Percentiles rank a stretch among this genome's conserved stretches.
phyloP scores from a whole-genome alignment of 306 rosid species.

The Dryas drummondii region DNA sequence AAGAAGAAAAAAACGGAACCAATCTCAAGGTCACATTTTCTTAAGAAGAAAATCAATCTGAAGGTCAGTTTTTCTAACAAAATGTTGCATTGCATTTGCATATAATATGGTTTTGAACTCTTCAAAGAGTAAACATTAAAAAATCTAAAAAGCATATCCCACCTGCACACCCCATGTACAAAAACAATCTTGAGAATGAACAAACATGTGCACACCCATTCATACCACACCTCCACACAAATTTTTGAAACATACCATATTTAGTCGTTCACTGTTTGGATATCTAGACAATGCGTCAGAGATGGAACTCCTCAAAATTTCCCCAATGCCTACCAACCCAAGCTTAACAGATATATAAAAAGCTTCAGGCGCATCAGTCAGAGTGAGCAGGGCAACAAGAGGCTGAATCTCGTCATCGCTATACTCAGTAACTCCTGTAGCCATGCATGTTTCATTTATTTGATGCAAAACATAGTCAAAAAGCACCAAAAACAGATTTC shows the following conservation, averaged over 20 bases:
- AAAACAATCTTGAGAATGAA: background rate
- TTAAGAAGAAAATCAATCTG: background rate
- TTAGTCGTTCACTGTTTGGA: conserved; percentile 81
- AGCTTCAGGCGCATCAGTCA: conserved; percentile 89
- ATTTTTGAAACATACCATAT: conserved; percentile 47
- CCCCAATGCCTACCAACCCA: conserved; percentile 95
- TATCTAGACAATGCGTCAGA: conserved; percentile 68
- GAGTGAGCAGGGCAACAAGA: conserved; percentile 78
- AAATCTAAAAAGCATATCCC: background rate
- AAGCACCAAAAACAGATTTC: conserved; percentile 81
- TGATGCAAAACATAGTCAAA: conserved; percentile 90
- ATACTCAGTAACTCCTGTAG: conserved; percentile 73
- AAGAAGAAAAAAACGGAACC: background rate
- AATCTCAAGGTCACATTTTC: background rate
- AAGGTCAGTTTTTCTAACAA: conserved; percentile 1
- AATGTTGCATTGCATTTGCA: background rate
- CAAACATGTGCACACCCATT: conserved; percentile 7
- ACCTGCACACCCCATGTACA: background rate
- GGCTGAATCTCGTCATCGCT: conserved; percentile 91
- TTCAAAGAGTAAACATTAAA: background rate
- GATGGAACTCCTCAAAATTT: conserved; percentile 82
- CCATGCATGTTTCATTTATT: conserved; percentile 69
- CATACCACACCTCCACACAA: conserved; percentile 5
- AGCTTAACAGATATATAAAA: conserved; percentile 89
- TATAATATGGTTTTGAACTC: background rate